phyloP scores from a whole-genome alignment of 2,329 filamentous ascomycete species.

The Rhinocladiella similis region DNA sequence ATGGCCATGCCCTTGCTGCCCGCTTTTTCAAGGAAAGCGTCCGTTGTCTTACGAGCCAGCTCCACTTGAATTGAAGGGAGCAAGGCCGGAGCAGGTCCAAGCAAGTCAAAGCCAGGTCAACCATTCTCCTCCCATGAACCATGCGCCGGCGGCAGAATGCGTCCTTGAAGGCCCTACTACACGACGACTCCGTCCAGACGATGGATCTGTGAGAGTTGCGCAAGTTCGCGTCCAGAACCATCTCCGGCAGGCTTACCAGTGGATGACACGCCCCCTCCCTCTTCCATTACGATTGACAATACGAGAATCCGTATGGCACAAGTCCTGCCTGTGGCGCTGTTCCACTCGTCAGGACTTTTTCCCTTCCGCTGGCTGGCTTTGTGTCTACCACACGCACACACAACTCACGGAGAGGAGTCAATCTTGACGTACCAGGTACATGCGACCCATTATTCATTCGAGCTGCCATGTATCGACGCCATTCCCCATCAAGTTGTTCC shows the following conservation, averaged over 20 bases:
- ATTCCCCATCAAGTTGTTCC: conserved; percentile 19
- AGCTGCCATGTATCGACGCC: conserved; percentile 18
- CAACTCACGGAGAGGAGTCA: conserved; percentile 21
- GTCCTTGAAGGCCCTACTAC: background rate
- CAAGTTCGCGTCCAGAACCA: conserved; percentile 11
- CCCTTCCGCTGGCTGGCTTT: conserved; percentile 8
- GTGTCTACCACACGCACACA: background rate
- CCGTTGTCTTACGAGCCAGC: conserved; percentile 1
- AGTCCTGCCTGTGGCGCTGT: conserved; percentile 26
- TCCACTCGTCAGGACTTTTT: conserved; percentile 18
- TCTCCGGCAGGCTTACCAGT: conserved; percentile 19
- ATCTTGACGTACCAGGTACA: conserved; percentile 24
- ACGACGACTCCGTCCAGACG: background rate
- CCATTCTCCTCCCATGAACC: conserved; percentile 20
- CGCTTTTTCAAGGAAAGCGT: conserved; percentile 12
- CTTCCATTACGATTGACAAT: background rate
- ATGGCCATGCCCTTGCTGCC: conserved; percentile 14
- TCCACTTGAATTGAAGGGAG: conserved; percentile 3
- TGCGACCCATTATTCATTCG: conserved; percentile 17
- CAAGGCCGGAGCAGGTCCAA: no score
- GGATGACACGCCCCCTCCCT: conserved; percentile 10
- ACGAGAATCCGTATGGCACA: conserved; percentile 4
- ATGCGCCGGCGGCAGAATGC: conserved; percentile 9
- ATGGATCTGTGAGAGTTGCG: background rate
- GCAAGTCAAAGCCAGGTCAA: no score